Percentiles rank a stretch among this genome's conserved stretches.
Conservation (phyloP, 2,329 filamentous ascomycete genomes). For the Colletotrichum sp. region DNA sequence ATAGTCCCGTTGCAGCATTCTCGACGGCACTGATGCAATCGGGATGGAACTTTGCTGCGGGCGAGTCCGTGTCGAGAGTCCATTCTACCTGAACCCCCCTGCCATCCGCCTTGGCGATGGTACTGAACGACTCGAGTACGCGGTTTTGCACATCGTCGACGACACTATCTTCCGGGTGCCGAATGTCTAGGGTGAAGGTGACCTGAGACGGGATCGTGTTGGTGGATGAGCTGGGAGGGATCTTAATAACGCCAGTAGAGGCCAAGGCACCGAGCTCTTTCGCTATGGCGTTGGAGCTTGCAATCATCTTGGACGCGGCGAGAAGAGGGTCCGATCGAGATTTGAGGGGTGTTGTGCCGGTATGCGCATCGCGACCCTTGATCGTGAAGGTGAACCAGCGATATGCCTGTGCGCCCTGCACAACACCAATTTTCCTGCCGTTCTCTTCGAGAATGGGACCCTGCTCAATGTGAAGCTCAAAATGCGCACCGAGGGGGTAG, state of each 20-base stretch:
- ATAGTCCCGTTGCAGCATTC: slow-evolving; percentile 62
- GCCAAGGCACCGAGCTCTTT: slow-evolving; percentile 65
- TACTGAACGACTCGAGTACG: slow-evolving; percentile 27
- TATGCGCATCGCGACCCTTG: slow-evolving; percentile 72
- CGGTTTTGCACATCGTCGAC: slow-evolving; percentile 25
- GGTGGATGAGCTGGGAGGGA: slow-evolving; percentile 21
- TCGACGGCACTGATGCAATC: slow-evolving; percentile 72
- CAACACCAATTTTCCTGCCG: slow-evolving; percentile 69
- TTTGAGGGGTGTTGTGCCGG: slow-evolving; percentile 74
- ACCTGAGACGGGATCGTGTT: slow-evolving; percentile 22
- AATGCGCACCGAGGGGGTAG: slow-evolving; percentile 72
- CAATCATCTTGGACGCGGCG: slow-evolving; percentile 70
- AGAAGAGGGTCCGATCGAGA: slow-evolving; percentile 73
- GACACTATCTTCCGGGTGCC: slow-evolving; percentile 17
- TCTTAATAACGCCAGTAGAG: slow-evolving; percentile 69
- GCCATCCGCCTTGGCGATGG: slow-evolving; percentile 29
- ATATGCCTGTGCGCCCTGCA: slow-evolving; percentile 77
- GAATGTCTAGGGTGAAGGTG: slow-evolving; percentile 24
- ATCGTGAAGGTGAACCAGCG: slow-evolving; percentile 75
- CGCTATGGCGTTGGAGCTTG: slow-evolving; percentile 68
- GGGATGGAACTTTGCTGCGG: slow-evolving; percentile 68
- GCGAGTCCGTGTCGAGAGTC: slow-evolving; percentile 65
- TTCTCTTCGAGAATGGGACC: slow-evolving; percentile 74
- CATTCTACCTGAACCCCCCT: slow-evolving; percentile 56
- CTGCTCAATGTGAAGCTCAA: slow-evolving; percentile 87